Evolutionary conservation across 2,329 filamentous ascomycete species (phyloP).

Genomic region (Sarocladium strictum): DNA sequence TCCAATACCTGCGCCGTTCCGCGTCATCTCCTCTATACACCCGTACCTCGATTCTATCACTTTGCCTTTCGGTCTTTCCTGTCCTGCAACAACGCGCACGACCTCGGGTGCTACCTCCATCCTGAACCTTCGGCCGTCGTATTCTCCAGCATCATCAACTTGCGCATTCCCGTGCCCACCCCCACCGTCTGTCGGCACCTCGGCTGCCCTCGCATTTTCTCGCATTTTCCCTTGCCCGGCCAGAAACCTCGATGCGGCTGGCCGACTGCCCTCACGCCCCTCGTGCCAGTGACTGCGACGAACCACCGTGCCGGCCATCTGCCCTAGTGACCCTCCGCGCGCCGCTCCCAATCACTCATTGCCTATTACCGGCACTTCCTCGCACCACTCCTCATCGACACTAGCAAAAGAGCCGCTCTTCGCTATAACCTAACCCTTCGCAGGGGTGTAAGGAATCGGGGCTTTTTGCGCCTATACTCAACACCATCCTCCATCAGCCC

Average conservation of each 20-base stretch:
- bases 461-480: constrained; percentile 3
- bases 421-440: constrained; percentile 7
- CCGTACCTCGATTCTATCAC: background rate
- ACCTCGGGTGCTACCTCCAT: background rate
- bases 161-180: constrained; percentile 6
- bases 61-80: background rate
- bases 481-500: constrained; percentile 9
- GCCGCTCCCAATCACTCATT: constrained; percentile 1
- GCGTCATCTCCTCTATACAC: background rate
- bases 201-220: background rate
- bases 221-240: background rate
- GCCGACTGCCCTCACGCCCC: constrained; percentile 6
- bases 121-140: constrained; percentile 1
- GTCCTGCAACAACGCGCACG: background rate
- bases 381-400: background rate
- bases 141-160: constrained; percentile 4
- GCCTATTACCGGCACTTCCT: constrained; percentile 7
- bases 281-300: constrained; percentile 5
- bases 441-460: constrained; percentile 5
- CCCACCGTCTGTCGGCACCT: constrained; percentile 8
- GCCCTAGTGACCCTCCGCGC: constrained; percentile 4
- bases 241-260: constrained; percentile 4
- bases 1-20: background rate
- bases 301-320: background rate
- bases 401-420: constrained; percentile 10